These are phyloP conservation scores for Arachis hypogaea DNA, from an alignment of 306 rosid species.

Conservation along the genomic window DNA sequence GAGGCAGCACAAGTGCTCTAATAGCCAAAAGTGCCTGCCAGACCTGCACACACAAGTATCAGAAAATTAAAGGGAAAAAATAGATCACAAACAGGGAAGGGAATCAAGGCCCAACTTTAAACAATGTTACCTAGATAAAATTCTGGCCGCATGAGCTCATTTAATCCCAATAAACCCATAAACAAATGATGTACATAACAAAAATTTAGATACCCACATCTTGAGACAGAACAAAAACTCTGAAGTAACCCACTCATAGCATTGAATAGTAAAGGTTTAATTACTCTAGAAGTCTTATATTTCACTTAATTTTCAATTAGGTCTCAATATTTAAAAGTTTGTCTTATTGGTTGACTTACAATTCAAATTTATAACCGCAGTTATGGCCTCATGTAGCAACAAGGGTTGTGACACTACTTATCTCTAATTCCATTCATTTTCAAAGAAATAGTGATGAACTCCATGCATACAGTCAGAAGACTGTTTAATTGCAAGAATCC, in stretches of 20 bases:
- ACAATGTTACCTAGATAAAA: conserved; percentile 1
- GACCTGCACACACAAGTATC: conserved; percentile 60
- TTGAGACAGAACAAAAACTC: background rate
- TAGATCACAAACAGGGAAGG: conserved; percentile 6
- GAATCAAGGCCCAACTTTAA: conserved; percentile 17
- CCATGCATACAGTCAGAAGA: conserved; percentile 27
- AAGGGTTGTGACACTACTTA: background rate
- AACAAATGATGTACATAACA: background rate
- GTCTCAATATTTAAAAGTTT: no score
- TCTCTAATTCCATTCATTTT: conserved; percentile 12
- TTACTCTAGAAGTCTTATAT: no score
- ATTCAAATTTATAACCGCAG: background rate
- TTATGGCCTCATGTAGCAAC: background rate
- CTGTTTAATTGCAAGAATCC: conserved; percentile 19
- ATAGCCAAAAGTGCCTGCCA: conserved; percentile 85
- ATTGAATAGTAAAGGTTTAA: background rate
- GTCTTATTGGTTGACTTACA: conserved; percentile 11
- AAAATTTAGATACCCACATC: background rate
- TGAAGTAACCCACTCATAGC: background rate
- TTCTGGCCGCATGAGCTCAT: conserved; percentile 29
- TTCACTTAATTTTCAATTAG: no score
- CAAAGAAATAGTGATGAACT: background rate
- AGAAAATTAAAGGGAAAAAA: conserved; percentile 35
- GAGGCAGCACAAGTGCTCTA: conserved; percentile 95
- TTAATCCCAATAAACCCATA: background rate